Percentiles rank a stretch among this genome's conserved stretches.
Evolutionary conservation across 345 rosid genomes (phyloP).

Genomic region (Xanthoceras sorbifolium): DNA sequence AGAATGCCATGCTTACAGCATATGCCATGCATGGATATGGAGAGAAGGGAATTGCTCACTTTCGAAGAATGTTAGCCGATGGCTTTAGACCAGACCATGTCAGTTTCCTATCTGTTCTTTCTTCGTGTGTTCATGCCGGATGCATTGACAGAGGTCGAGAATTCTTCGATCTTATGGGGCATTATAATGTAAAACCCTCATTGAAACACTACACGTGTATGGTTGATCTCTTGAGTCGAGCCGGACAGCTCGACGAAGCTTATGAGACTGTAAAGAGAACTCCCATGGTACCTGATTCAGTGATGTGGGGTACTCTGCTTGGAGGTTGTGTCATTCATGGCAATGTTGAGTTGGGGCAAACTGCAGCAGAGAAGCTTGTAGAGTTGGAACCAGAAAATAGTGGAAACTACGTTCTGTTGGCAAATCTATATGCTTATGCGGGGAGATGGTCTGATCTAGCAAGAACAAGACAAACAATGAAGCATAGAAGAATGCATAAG

Average conservation of each 20-base stretch:
- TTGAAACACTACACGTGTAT: conserved; percentile 61
- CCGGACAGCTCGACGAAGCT: conserved; percentile 49
- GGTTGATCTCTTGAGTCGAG: conserved; percentile 58
- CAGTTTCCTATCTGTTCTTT: conserved; percentile 56
- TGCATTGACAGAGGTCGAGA: conserved; percentile 35
- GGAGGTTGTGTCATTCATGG: conserved; percentile 48
- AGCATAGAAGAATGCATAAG: conserved; percentile 46
- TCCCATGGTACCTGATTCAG: conserved; percentile 53
- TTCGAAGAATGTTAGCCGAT: conserved; percentile 38
- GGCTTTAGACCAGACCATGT: conserved; percentile 55
- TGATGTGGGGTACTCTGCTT: conserved; percentile 55
- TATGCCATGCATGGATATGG: conserved; percentile 55
- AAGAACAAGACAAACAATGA: conserved; percentile 36
- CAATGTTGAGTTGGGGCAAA: conserved; percentile 49
- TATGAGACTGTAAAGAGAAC: conserved; percentile 38
- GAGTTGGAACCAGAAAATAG: conserved; percentile 48
- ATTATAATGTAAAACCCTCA: conserved; percentile 35
- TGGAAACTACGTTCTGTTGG: conserved; percentile 46
- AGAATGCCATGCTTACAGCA: conserved; percentile 59
- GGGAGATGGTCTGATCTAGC: conserved; percentile 55
- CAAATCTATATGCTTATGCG: conserved; percentile 54
- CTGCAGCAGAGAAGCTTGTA: conserved; percentile 44
- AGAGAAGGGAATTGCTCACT: conserved; percentile 48
- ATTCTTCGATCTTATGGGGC: conserved; percentile 46
- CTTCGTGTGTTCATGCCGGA: conserved; percentile 58